Conservation (phyloP, 78 protist genomes). For the Dictyostelium firmibasis region DNA sequence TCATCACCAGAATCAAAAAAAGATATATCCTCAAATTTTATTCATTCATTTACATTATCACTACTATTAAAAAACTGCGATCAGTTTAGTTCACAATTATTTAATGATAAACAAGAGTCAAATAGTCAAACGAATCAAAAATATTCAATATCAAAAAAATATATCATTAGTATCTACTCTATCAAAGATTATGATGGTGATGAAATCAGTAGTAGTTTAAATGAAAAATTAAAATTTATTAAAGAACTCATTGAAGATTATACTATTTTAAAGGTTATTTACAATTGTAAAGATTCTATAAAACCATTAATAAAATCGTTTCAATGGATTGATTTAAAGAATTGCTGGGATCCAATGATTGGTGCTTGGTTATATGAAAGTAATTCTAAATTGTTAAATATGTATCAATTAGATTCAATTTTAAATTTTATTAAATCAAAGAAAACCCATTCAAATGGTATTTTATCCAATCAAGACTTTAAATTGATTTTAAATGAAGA, state of each 20-base stretch:
- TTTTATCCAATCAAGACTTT: neutral
- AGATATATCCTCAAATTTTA: neutral
- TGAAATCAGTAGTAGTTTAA: neutral
- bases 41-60: too few relatives aligned
- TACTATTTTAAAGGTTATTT: neutral
- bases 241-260: neutral
- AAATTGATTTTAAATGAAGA: neutral
- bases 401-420: neutral
- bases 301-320: neutral
- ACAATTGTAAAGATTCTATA: neutral
- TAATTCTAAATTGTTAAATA: neutral
- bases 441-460: neutral
- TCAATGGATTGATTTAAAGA: neutral
- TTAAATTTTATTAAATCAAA: too few relatives aligned
- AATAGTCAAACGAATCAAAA: too few relatives aligned
- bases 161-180: neutral
- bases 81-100: too few relatives aligned
- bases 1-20: neutral
- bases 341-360: conserved; percentile 16
- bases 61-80: too few relatives aligned
- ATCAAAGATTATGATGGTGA: too few relatives aligned
- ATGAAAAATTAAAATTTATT: neutral
- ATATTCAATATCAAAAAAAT: neutral
- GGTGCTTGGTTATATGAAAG: conserved; percentile 20
- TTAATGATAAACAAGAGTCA: too few relatives aligned